Base-by-base conservation (phyloP, 768 basidiomycete species). In the Podaxis sp. region DNA sequence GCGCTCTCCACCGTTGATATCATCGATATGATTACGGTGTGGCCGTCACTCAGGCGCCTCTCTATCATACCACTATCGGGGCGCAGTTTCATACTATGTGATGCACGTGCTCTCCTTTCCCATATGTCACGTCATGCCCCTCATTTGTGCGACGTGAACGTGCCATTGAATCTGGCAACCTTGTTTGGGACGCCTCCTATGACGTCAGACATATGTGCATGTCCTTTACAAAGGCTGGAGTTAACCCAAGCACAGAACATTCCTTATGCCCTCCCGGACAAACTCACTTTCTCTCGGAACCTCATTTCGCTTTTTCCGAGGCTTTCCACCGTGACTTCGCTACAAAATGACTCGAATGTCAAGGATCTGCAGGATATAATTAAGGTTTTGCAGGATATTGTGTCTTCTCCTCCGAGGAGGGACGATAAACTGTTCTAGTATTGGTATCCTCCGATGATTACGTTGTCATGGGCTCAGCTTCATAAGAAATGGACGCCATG, bases 271-370 rank as follows among this genome's bases (percentile, higher is more conserved):
- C n/a, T 59, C 5, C 22, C 8, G 6, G 36, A 37, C 0, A 52
- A 49, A 37, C 49, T 59, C 12, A 26, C 11, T 7, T 11, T 50
- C 20, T 7, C 33, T 40, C 58, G 36, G 24, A 59, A 50, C 24
- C 58, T 59, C 0, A 4, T 59, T 26, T 20, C 46, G 17, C 58
- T 59, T 40, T 51, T 59, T 13, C 58, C 58, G 22, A 59, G 58
- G 48, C 49, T 59, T 40, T 38, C 28, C 22, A 15, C n/a, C 4
- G 49, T 59, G 15, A 24, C 30, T 10, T 50, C 49, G 17, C 0
- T 6, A n/a, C 0, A 3, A 15, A 1, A 0, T 22, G 4, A 41
- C 12, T n/a, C 36, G 4, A 24, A 26, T 22, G 20, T 51, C 24
- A 28, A 46, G n/a, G 46, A 58, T 17, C 28, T 59, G 3, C 58